Percentiles rank a stretch among this genome's conserved stretches.
These are phyloP conservation scores for Zygnema cylindricum DNA, from an alignment of 139 green algal genomes.

Conservation along the genomic window DNA sequence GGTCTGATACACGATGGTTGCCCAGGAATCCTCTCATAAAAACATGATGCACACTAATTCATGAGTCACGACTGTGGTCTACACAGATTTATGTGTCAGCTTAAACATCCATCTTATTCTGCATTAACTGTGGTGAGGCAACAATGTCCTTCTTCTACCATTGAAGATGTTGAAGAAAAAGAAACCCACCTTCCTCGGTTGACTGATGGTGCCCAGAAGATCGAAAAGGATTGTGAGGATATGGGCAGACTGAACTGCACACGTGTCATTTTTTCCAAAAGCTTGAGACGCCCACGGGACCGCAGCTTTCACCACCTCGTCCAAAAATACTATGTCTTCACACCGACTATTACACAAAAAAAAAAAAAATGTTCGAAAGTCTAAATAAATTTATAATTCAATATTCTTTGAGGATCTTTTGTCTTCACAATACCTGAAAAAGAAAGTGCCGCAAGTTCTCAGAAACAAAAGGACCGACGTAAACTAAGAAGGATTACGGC, in stretches of 20 bases:
- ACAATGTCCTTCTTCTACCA: too few relatives aligned
- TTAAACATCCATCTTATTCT: background rate
- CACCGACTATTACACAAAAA: background rate
- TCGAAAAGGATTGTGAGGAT: background rate
- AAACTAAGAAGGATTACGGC: too few relatives aligned
- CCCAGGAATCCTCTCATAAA: background rate
- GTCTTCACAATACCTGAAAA: too few relatives aligned
- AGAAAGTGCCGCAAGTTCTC: too few relatives aligned
- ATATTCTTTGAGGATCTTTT: too few relatives aligned
- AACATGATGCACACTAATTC: background rate
- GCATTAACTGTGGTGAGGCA: background rate
- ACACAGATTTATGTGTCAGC: background rate
- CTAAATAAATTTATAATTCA: too few relatives aligned
- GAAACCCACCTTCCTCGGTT: background rate
- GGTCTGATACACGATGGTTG: background rate
- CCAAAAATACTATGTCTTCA: background rate
- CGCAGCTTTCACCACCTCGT: background rate
- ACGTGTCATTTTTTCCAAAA: background rate
- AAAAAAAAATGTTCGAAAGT: too few relatives aligned
- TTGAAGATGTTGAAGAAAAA: background rate
- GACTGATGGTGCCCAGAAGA: background rate
- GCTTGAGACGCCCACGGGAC: background rate
- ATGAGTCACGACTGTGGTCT: background rate
- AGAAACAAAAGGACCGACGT: too few relatives aligned
- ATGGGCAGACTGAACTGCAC: background rate